phyloP scores from a whole-genome alignment of 768 basidiomycete genomes.

The Calvatia gigantea region DNA sequence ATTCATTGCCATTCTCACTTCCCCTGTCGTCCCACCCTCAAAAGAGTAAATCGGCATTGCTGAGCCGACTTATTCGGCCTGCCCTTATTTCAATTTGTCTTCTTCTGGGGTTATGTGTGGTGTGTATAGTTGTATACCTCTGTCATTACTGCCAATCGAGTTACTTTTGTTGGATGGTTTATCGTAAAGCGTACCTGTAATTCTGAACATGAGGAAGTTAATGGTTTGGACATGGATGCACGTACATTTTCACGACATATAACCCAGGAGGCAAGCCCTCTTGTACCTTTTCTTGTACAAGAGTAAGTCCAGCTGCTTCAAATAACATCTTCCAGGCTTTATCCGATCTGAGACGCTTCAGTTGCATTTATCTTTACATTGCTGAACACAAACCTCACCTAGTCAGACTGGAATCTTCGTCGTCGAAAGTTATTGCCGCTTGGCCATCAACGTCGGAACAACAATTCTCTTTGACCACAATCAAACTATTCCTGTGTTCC shows the following conservation, averaged over 20 bases:
- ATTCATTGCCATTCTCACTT: slow-evolving; percentile 6
- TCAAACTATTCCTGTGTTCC: slow-evolving; percentile 43
- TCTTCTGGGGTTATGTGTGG: background rate
- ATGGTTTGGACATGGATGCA: slow-evolving; percentile 9
- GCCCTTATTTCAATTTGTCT: background rate
- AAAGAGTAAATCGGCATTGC: background rate
- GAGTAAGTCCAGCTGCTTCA: slow-evolving; percentile 60
- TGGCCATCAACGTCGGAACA: slow-evolving; percentile 60
- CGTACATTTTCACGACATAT: slow-evolving; percentile 85
- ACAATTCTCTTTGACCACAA: slow-evolving; percentile 91
- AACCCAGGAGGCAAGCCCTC: slow-evolving; percentile 78
- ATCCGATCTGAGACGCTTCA: slow-evolving; percentile 60
- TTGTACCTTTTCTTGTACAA: slow-evolving; percentile 77
- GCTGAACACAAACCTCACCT: slow-evolving; percentile 42
- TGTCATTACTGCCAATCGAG: background rate
- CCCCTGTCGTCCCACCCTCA: background rate
- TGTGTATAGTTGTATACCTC: slow-evolving; percentile 2
- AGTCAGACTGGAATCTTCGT: slow-evolving; percentile 86
- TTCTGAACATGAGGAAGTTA: slow-evolving; percentile 1
- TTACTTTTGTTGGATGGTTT: slow-evolving; percentile 12
- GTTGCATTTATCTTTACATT: background rate
- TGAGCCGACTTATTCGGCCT: background rate
- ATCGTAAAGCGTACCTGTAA: slow-evolving; percentile 57
- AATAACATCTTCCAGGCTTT: slow-evolving; percentile 78
- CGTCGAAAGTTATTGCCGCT: slow-evolving; percentile 65